These are phyloP conservation scores for Sabuloglossum arenarium DNA, from an alignment of 495 filamentous ascomycete species.

Conservation along the genomic window DNA sequence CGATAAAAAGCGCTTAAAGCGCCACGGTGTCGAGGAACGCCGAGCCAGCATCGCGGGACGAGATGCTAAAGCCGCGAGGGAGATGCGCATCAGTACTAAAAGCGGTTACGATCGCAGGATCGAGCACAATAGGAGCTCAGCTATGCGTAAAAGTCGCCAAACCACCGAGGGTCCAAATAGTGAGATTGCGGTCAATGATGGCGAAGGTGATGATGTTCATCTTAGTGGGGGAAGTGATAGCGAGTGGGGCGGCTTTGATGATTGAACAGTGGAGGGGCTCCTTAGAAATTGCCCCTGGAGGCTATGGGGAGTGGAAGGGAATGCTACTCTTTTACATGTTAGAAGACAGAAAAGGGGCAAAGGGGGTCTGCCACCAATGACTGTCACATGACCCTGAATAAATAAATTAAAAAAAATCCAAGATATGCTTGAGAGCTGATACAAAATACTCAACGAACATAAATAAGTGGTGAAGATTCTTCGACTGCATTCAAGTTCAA, in stretches of 20 bases:
- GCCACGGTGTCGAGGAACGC: constrained; percentile 59
- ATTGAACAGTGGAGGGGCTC: not conserved
- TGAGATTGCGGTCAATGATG: not conserved
- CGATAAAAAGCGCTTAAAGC: constrained; percentile 62
- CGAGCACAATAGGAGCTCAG: constrained; percentile 56
- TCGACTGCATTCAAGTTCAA: too few relatives aligned
- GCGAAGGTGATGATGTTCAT: not conserved
- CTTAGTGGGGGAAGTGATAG: not conserved
- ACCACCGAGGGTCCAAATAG: not conserved
- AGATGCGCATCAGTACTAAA: constrained; percentile 62
- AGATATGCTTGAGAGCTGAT: not conserved
- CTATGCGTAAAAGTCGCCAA: not conserved
- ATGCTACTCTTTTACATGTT: not conserved
- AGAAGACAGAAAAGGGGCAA: not conserved
- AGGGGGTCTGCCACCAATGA: not conserved
- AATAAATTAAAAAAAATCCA: not conserved
- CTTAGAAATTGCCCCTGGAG: not conserved
- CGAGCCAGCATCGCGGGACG: constrained; percentile 24
- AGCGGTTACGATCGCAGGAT: constrained; percentile 66
- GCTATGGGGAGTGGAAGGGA: not conserved
- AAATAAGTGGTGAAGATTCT: not conserved
- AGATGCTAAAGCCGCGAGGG: constrained; percentile 21
- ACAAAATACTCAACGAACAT: not conserved
- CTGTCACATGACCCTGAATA: not conserved
- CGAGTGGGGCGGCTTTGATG: constrained; percentile 6